Conservation (phyloP, 2,329 filamentous ascomycete species). For the Fonsecaea multimorphosa region DNA sequence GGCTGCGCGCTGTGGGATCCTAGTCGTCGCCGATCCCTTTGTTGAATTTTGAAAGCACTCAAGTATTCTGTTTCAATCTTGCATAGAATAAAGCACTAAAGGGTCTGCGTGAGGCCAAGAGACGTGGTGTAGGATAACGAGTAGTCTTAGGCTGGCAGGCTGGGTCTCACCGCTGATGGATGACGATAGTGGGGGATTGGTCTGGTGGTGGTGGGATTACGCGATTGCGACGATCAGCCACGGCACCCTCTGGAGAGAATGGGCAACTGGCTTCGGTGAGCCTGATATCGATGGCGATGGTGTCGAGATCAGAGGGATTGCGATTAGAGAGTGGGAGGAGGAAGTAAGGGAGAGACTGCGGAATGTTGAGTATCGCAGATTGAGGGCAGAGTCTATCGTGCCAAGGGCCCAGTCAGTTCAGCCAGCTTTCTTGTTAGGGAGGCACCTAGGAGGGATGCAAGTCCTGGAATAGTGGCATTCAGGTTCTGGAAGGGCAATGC, state of each 20-base stretch:
- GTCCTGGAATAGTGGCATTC: conserved; percentile 10
- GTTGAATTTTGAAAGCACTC: background rate
- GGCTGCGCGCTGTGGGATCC: background rate
- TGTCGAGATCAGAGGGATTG: background rate
- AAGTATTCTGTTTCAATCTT: background rate
- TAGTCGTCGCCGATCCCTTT: background rate
- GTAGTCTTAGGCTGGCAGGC: background rate
- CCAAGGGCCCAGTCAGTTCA: background rate
- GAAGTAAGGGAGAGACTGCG: background rate
- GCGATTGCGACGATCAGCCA: conserved; percentile 22
- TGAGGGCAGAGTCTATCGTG: background rate
- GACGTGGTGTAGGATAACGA: background rate
- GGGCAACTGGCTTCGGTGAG: background rate
- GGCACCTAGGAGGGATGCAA: too few species aligned
- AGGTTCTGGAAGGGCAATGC: conserved; percentile 16
- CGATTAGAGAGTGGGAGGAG: background rate
- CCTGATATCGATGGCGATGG: background rate
- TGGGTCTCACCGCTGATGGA: conserved; percentile 35
- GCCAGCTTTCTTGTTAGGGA: conserved; percentile 9
- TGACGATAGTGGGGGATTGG: conserved; percentile 19
- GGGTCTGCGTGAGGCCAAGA: background rate
- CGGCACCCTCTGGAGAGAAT: conserved; percentile 6
- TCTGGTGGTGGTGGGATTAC: conserved; percentile 18
- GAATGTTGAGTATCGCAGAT: conserved; percentile 9
- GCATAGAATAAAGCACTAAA: background rate